These are phyloP conservation scores for Rhynchospora pubera DNA, from an alignment of 176 grass and related monocot genomes.

Conservation along the genomic window DNA sequence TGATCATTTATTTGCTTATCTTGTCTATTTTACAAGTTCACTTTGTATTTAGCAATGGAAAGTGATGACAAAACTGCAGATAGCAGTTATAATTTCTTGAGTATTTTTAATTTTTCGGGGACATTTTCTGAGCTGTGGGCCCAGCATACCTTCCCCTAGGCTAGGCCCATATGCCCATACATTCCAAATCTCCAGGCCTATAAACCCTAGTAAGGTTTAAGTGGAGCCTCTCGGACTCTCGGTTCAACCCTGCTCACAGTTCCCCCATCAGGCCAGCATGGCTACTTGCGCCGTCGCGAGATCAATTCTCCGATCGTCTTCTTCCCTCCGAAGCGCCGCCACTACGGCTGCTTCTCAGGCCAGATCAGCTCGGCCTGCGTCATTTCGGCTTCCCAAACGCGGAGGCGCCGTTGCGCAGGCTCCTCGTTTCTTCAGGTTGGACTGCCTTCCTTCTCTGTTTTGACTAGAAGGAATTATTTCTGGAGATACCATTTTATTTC, in stretches of 20 bases:
- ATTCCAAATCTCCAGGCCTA: background rate
- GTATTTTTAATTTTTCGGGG: no score
- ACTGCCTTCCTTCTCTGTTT: background rate
- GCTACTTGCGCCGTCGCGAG: conserved; percentile 47
- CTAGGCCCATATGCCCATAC: background rate
- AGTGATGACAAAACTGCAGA: no score
- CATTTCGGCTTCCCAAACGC: conserved; percentile 4
- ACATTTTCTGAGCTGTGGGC: background rate
- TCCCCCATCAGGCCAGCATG: conserved; percentile 32
- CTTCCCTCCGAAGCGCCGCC: conserved; percentile 32
- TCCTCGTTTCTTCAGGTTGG: conserved; percentile 50
- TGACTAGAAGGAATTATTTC: background rate
- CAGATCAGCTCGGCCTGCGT: conserved; percentile 25
- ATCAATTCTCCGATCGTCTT: conserved; percentile 52
- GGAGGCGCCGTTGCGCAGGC: background rate
- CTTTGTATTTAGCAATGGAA: no score
- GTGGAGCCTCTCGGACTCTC: background rate
- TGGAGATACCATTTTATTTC: background rate
- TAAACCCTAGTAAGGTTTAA: background rate
- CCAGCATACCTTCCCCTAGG: background rate
- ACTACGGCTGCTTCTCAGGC: conserved; percentile 28
- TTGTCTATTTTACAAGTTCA: no score
- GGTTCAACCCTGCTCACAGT: background rate
- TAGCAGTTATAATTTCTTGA: no score
- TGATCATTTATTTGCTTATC: no score